Evolutionary conservation across 495 filamentous ascomycete genomes (phyloP), one percentile per base, ranked within the genome.

Genomic region (Penicillium mononematosum): DNA sequence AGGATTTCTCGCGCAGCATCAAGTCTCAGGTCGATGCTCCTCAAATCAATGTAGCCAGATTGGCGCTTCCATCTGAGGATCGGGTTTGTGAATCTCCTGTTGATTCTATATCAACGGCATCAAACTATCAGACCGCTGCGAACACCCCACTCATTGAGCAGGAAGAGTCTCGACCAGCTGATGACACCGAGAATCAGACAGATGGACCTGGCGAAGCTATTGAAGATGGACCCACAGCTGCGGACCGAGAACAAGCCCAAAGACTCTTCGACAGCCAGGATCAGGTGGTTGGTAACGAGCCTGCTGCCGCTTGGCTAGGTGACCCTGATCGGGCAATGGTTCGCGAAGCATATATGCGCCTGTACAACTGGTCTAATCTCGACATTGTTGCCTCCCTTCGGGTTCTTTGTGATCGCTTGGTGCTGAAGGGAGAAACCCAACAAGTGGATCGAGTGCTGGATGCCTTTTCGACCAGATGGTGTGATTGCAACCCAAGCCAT

Each of bases 361-460:
- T 96, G 11, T 98, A 92, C 65, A 88, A 96, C 65, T 97, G 90
- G 78, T 79, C 83, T 24, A 87, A 88, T 62, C 71, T 88, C 63
- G 95, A 91, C 70, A 89, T 98, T 47, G 80, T 98, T 41, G 74
- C 81, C 17, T 85, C 91, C 11, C 76, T 98, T 51, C 86, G 94
- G 42, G 81, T 83, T 46, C 80, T 99, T 36, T 99, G 95, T 68
- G 77, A 80, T 43, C 86, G 88, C 24, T 75, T 98, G n/a, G 80
- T 94, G 19, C 75, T 99, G 43, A 88, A 88, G 65, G 94, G 89
- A 24, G 94, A 99, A 75, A 95, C 92, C 20, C 94, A 99, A 72
- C 94, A 99, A 70, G 88, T 99, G 9, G 95, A 98, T 65, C 86
- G 94, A 5, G 92, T 99, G 34, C 72, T 99, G 62, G 89, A 92